These are phyloP conservation scores for Cercophora sp. DNA, from an alignment of 495 filamentous ascomycete species.

Conservation along the genomic window DNA sequence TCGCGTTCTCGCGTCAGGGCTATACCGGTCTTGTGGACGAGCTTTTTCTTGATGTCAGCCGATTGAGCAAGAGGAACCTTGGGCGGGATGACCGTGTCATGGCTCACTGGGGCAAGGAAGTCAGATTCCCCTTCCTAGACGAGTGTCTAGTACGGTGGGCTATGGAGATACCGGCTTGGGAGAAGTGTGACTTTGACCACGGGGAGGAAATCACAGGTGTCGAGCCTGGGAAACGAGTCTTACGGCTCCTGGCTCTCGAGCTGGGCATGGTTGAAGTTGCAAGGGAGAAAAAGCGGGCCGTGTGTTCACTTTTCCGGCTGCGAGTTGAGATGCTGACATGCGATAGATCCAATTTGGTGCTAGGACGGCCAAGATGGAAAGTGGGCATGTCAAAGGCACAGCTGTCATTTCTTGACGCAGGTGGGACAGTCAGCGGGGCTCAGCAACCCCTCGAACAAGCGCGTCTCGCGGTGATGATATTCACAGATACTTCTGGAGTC, in stretches of 20 bases:
- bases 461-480: conserved; percentile 50
- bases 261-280: conserved; percentile 69
- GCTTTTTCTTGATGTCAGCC: conserved; percentile 77
- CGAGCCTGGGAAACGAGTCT: conserved; percentile 74
- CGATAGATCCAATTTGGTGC: conserved; percentile 75
- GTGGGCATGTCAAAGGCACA: conserved; percentile 68
- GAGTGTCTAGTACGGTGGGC: conserved; percentile 82
- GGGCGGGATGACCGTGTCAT: conserved; percentile 91
- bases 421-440: not conserved
- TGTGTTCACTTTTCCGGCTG: conserved; percentile 27
- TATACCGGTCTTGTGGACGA: conserved; percentile 73
- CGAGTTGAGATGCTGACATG: conserved; percentile 12
- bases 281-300: conserved; percentile 85
- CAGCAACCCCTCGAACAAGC: not conserved
- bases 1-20: conserved; percentile 64
- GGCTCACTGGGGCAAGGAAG: conserved; percentile 84
- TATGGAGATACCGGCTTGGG: conserved; percentile 65
- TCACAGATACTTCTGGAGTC: conserved; percentile 59
- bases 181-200: conserved; percentile 77
- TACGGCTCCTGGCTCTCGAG: conserved; percentile 72
- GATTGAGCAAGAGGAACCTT: conserved; percentile 88
- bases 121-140: conserved; percentile 87
- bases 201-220: conserved; percentile 41
- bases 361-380: conserved; percentile 81
- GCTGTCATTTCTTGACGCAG: conserved; percentile 34